Base-by-base conservation (phyloP, 768 basidiomycete genomes). In the Pulveroboletus frians region DNA sequence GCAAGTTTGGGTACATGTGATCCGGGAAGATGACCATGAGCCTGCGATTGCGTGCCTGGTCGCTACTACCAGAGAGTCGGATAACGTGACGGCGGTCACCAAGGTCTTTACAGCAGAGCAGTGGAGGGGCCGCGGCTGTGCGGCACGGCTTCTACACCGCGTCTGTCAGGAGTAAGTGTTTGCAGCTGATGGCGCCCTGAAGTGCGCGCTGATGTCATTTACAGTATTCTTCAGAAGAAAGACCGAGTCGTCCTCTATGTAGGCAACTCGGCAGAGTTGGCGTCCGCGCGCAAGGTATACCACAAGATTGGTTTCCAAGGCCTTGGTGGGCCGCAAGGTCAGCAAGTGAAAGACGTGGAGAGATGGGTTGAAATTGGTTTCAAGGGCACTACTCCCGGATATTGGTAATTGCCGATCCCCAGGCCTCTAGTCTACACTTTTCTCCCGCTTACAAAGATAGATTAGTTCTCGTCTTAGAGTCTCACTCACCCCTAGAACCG, bases 41-140 rank as follows among this genome's bases (percentile, higher is more conserved):
- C 49, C 66, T 5, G 72, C 75, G 23, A 74, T 88, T 15, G 83
- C 85, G 0, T 87, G 76, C 11, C 77, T 88, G 29, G 81, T 81
- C 3, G 85, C 85, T 3, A 78, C 76, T n/a, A 86, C 85, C 1
- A 69, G 86, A 9, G 78, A 80, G 52, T 80, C 73, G 23, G 70
- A 73, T 1, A 70, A 57, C 5, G 74, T 84, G 20, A 78, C 79
- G 3, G 78, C 83, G 0, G 80, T 91, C 39, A 84, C 83, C 40
- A 90, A 90, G 63, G 87, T 89, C 0, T 84, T 72, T 59, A 88
- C 88, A 0, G 67, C 75, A 38, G 71, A 76, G 0, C 34, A 56
- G 1, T 83, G 78, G 74, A 70, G 83, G 29, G 63, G 74, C 1
- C 68, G 63, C 0, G 77, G 81, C 1, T 84, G 76, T 55, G 88